Evolutionary conservation across 2,329 filamentous ascomycete species (phyloP).

Genomic region (Colletotrichum neosansevieriae): DNA sequence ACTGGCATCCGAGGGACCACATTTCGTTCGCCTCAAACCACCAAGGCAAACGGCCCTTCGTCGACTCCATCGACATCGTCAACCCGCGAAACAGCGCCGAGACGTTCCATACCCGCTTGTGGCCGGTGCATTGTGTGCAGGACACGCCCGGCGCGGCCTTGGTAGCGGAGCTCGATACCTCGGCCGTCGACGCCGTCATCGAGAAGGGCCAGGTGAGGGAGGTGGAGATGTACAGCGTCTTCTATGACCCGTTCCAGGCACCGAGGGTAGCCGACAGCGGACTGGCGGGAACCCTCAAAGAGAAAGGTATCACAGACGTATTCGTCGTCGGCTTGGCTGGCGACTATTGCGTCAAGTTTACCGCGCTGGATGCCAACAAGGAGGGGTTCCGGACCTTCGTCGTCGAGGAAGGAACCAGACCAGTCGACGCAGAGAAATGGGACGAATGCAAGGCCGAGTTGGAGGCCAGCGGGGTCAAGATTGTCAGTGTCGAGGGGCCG

Average conservation of each 20-base stretch:
- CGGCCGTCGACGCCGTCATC: conserved; percentile 73
- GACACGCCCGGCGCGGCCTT: conserved; percentile 78
- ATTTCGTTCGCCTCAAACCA: conserved; percentile 92
- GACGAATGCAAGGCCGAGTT: conserved; percentile 65
- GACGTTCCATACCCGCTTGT: conserved; percentile 77
- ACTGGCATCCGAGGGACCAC: conserved; percentile 88
- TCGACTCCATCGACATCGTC: conserved; percentile 70
- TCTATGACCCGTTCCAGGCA: conserved; percentile 81
- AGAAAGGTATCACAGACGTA: conserved; percentile 77
- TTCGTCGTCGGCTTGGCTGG: conserved; percentile 88
- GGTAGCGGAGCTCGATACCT: conserved; percentile 75
- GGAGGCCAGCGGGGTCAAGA: conserved; percentile 67
- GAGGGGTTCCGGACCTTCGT: conserved; percentile 84
- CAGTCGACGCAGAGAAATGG: conserved; percentile 76
- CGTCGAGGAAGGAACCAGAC: conserved; percentile 80
- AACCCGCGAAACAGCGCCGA: conserved; percentile 75
- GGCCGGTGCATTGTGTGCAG: conserved; percentile 92
- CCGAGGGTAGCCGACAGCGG: conserved; percentile 72
- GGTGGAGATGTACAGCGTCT: conserved; percentile 95
- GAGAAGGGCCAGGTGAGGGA: conserved; percentile 81
- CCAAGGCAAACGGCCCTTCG: conserved; percentile 73
- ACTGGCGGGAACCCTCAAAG: conserved; percentile 69
- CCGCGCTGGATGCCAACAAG: conserved; percentile 80
- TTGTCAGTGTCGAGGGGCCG: conserved; percentile 69
- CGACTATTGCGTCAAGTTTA: conserved; percentile 89